Conservation (phyloP, 257 asterid genomes). For the Ilex asprella region DNA sequence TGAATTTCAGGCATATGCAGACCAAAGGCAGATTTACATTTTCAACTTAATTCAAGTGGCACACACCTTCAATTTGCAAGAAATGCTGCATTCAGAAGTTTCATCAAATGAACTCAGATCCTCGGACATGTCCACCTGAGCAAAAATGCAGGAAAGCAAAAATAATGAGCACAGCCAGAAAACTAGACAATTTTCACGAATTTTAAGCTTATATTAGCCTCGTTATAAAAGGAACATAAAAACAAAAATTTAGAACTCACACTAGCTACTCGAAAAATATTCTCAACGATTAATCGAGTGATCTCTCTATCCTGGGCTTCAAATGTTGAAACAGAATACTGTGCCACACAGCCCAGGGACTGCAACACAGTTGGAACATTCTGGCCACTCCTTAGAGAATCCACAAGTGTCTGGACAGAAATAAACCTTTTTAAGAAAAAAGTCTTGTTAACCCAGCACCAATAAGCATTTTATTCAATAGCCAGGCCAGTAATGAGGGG, state of each 20-base stretch:
- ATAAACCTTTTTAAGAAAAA: slow-evolving; percentile 1
- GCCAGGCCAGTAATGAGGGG: background rate
- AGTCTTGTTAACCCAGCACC: background rate
- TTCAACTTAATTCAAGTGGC: slow-evolving; percentile 9
- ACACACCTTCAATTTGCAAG: slow-evolving; percentile 71
- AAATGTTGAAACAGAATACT: slow-evolving; percentile 48
- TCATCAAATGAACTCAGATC: slow-evolving; percentile 27
- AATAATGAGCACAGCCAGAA: slow-evolving; percentile 16
- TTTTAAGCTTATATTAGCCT: background rate
- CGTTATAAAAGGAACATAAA: slow-evolving; percentile 6
- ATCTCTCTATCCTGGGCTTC: slow-evolving; percentile 57
- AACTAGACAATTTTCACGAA: slow-evolving; percentile 10
- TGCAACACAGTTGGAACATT: slow-evolving; percentile 68
- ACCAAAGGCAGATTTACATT: background rate
- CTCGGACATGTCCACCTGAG: slow-evolving; percentile 41
- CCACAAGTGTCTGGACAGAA: slow-evolving; percentile 47
- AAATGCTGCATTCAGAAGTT: slow-evolving; percentile 44
- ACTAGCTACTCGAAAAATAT: slow-evolving; percentile 51
- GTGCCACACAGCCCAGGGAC: slow-evolving; percentile 86
- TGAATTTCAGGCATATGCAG: too few species aligned
- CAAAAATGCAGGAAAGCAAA: slow-evolving; percentile 16
- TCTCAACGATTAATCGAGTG: slow-evolving; percentile 43
- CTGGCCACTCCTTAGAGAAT: slow-evolving; percentile 45
- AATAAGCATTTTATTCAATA: background rate
- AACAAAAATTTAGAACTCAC: slow-evolving; percentile 31